Conservation (phyloP, 2,329 filamentous ascomycete species). For the Alternaria panax region DNA sequence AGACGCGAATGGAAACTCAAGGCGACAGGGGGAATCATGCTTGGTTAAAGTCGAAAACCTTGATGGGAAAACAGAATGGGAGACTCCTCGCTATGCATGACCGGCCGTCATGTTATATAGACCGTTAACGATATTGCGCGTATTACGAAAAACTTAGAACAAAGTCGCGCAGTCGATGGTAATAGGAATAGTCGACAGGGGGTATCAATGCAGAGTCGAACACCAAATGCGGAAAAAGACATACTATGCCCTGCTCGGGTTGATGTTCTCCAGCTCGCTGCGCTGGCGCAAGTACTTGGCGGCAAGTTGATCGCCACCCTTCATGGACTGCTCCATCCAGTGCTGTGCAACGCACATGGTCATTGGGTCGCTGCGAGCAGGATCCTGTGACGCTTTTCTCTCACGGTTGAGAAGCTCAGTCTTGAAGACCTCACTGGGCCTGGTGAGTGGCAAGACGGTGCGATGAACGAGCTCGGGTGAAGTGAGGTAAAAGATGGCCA, state of each 20-base stretch:
- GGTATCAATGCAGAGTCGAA: conserved; percentile 22
- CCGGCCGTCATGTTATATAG: conserved; percentile 9
- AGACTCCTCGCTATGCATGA: conserved; percentile 23
- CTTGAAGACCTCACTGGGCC: conserved; percentile 89
- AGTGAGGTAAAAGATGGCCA: conserved; percentile 91
- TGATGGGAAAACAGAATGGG: conserved; percentile 3
- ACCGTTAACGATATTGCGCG: conserved; percentile 14
- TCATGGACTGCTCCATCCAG: conserved; percentile 92
- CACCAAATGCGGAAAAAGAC: conserved; percentile 24
- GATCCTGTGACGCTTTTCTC: conserved; percentile 63
- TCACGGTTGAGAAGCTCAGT: conserved; percentile 77
- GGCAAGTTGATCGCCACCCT: conserved; percentile 85
- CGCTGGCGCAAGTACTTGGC: conserved; percentile 80
- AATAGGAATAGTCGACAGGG: conserved; percentile 6
- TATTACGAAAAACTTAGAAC: conserved; percentile 10
- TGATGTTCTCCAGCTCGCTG: conserved; percentile 66
- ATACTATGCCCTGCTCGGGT: conserved; percentile 50
- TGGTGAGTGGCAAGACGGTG: conserved; percentile 82
- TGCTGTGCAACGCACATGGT: conserved; percentile 95
- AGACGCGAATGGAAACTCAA: conserved; percentile 3
- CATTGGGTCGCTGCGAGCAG: conserved; percentile 76
- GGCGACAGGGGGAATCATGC: conserved; percentile 19
- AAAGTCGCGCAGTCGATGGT: not conserved
- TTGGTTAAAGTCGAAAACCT: conserved; percentile 12
- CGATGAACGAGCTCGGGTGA: conserved; percentile 84